A percentile compares a stretch with the other conserved stretches of the same genome.
These are phyloP conservation scores for Ophiostoma populinum DNA, from an alignment of 2,329 filamentous ascomycete genomes.

Conservation along the genomic window DNA sequence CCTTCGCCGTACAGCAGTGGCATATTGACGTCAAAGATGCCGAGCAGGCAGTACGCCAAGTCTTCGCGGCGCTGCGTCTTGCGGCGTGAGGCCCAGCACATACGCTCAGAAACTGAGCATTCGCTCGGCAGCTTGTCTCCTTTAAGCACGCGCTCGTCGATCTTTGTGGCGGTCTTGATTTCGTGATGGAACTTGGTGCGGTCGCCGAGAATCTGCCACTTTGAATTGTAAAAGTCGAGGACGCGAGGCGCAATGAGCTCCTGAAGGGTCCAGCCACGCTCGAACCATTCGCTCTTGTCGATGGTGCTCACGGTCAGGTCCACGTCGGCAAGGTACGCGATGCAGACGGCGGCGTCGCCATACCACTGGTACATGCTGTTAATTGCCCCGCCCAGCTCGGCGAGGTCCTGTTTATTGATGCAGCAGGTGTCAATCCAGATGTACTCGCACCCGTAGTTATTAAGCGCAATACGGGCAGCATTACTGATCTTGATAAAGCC, in stretches of 20 bases:
- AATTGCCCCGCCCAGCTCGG: constrained; percentile 11
- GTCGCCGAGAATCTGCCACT: constrained; percentile 16
- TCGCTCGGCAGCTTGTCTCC: not conserved
- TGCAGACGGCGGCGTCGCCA: constrained; percentile 5
- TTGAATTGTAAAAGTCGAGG: constrained; percentile 16
- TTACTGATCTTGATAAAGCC: constrained; percentile 5
- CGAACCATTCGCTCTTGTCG: constrained; percentile 17
- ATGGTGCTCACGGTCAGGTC: not conserved
- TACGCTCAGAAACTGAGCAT: constrained; percentile 10
- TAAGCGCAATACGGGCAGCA: not conserved
- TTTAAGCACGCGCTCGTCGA: constrained; percentile 11
- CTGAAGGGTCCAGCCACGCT: constrained; percentile 42
- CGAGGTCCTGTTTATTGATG: constrained; percentile 10
- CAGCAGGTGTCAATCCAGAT: constrained; percentile 14
- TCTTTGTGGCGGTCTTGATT: constrained; percentile 12
- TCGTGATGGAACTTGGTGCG: constrained; percentile 9
- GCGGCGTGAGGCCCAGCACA: constrained; percentile 10
- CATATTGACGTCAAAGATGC: constrained; percentile 11
- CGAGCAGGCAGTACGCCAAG: constrained; percentile 12
- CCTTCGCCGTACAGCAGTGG: constrained; percentile 12
- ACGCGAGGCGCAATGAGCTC: constrained; percentile 37
- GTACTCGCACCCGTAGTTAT: constrained; percentile 3
- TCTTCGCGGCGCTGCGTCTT: constrained; percentile 11
- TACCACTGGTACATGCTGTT: constrained; percentile 13
- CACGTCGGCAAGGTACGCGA: constrained; percentile 6